Evolutionary conservation across 805 yeast genomes (phyloP).

Genomic region (Nakazawaea molendinolei): DNA sequence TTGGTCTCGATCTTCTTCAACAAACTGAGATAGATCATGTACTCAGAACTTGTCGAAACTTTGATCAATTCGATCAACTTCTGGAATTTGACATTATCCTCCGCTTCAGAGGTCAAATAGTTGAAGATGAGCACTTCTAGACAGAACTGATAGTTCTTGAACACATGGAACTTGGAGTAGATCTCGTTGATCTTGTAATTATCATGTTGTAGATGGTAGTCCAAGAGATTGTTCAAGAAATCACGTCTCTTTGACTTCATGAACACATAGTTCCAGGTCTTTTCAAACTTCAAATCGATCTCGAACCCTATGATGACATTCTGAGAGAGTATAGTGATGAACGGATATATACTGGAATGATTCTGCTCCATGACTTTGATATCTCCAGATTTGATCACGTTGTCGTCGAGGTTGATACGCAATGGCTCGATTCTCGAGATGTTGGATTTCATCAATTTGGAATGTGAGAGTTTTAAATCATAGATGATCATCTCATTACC

Average conservation of each 20-base stretch:
- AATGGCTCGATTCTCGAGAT: constrained; percentile 22
- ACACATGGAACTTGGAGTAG: constrained; percentile 30
- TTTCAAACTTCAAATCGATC: constrained; percentile 25
- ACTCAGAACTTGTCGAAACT: constrained; percentile 13
- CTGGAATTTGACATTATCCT: constrained; percentile 18
- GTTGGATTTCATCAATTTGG: constrained; percentile 11
- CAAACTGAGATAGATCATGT: constrained; percentile 40
- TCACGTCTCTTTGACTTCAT: constrained; percentile 23
- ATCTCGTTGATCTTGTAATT: constrained; percentile 5
- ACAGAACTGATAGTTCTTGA: constrained; percentile 40
- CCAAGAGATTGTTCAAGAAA: constrained; percentile 39
- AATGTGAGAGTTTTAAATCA: constrained; percentile 18
- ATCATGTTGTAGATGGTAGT: constrained; percentile 32
- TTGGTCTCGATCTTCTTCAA: constrained; percentile 47
- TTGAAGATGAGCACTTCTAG: constrained; percentile 42
- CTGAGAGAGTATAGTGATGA: constrained; percentile 37
- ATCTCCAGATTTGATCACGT: constrained; percentile 12
- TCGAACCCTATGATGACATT: constrained; percentile 47
- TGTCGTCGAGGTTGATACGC: constrained; percentile 25
- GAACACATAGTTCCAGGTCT: constrained; percentile 10
- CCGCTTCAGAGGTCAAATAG: constrained; percentile 13
- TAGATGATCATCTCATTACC: constrained; percentile 26
- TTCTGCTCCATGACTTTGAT: constrained; percentile 7
- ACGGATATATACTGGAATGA: constrained; percentile 39
- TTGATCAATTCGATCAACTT: constrained; percentile 27